phyloP scores from a whole-genome alignment of 768 basidiomycete genomes.

The Strobilomyces confusus region DNA sequence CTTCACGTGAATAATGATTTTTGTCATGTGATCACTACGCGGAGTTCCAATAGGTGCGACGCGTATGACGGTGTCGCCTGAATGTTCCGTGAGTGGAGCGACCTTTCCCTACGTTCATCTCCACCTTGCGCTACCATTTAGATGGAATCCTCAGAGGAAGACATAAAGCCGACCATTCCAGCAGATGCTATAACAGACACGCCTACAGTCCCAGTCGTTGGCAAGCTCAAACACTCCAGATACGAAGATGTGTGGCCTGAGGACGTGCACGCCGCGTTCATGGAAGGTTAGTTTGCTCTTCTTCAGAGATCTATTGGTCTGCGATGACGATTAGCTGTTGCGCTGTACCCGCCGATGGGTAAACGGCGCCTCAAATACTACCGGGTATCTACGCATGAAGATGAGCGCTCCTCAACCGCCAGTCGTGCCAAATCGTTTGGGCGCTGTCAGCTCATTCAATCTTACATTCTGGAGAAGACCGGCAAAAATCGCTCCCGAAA shows the following conservation, averaged over 20 bases:
- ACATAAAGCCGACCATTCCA: slow-evolving; percentile 15
- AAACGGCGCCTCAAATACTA: slow-evolving; percentile 35
- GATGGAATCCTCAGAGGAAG: slow-evolving; percentile 20
- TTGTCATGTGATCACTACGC: slow-evolving; percentile 26
- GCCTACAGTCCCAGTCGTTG: background rate
- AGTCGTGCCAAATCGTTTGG: slow-evolving; percentile 31
- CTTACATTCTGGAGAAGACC: slow-evolving; percentile 36
- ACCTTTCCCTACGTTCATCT: slow-evolving; percentile 1
- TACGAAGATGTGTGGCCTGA: slow-evolving; percentile 34
- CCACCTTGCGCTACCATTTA: slow-evolving; percentile 11
- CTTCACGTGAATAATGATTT: slow-evolving; percentile 28
- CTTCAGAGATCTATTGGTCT: slow-evolving; percentile 1
- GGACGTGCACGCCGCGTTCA: slow-evolving; percentile 34
- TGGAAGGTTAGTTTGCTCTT: slow-evolving; percentile 29
- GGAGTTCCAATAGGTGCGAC: slow-evolving; percentile 21
- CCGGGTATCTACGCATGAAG: slow-evolving; percentile 17
- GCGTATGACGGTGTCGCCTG: slow-evolving; percentile 12
- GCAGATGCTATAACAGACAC: slow-evolving; percentile 7
- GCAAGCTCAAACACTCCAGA: slow-evolving; percentile 28
- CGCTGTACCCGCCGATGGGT: slow-evolving; percentile 34
- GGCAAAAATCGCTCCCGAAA: slow-evolving; percentile 37
- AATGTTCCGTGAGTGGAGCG: background rate
- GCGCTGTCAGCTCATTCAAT: slow-evolving; percentile 38
- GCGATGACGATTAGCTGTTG: slow-evolving; percentile 20
- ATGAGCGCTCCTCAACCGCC: slow-evolving; percentile 6